These are phyloP conservation scores for Trifolium pratense DNA, from an alignment of 306 rosid species.

Conservation along the genomic window DNA sequence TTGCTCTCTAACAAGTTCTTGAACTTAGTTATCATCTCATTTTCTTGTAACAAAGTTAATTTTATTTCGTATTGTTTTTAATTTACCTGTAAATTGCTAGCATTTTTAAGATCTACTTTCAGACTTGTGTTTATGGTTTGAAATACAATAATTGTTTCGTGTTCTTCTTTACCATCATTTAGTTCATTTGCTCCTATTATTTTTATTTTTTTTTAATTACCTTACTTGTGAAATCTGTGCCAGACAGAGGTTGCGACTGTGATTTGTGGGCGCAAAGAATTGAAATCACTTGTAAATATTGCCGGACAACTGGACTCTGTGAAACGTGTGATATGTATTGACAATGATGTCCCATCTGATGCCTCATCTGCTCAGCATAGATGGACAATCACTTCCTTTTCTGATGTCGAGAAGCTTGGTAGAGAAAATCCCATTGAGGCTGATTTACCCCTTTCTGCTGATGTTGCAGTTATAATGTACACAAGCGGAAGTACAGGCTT, in stretches of 20 bases:
- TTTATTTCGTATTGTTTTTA: constrained; percentile 24
- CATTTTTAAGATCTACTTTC: constrained; percentile 4
- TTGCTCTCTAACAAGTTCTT: constrained; percentile 12
- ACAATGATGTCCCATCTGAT: constrained; percentile 64
- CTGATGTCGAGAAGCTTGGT: constrained; percentile 74
- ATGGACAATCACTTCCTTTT: constrained; percentile 69
- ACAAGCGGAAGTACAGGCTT: constrained; percentile 99
- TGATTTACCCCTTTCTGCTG: constrained; percentile 81
- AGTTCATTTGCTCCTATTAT: neutral
- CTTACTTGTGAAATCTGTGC: constrained; percentile 37
- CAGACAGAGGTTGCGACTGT: constrained; percentile 95
- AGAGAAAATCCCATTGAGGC: constrained; percentile 65
- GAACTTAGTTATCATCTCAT: constrained; percentile 4
- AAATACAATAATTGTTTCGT: constrained; percentile 14
- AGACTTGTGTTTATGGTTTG: constrained; percentile 14
- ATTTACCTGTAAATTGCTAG: constrained; percentile 33
- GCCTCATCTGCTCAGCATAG: constrained; percentile 52
- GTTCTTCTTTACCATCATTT: neutral
- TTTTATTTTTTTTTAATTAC: neutral
- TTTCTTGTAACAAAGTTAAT: constrained; percentile 4
- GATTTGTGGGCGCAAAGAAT: constrained; percentile 87
- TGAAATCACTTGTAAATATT: constrained; percentile 65
- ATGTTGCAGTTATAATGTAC: constrained; percentile 96
- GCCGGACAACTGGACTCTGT: constrained; percentile 82
- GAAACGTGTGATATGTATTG: constrained; percentile 84